Conservation (phyloP, 2,329 filamentous ascomycete genomes). For the Xylaria polymorpha region DNA sequence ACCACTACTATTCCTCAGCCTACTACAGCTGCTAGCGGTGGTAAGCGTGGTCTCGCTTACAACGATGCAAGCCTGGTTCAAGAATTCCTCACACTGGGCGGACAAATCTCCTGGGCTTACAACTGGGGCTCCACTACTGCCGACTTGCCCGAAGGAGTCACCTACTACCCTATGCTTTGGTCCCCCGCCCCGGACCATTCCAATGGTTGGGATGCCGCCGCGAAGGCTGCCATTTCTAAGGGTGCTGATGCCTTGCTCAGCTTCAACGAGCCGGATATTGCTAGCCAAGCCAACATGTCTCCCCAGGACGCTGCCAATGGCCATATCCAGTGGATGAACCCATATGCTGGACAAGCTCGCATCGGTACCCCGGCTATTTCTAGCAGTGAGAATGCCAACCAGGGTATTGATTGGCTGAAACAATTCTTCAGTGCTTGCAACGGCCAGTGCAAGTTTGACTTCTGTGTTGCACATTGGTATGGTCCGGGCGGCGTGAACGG, state of each 20-base stretch:
- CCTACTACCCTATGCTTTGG: constrained; percentile 78
- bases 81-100: constrained; percentile 40
- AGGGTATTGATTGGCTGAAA: constrained; percentile 69
- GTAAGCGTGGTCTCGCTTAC: constrained; percentile 52
- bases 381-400: constrained; percentile 62
- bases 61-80: constrained; percentile 49
- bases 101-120: constrained; percentile 50
- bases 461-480: constrained; percentile 75
- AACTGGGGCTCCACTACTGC: constrained; percentile 48
- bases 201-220: constrained; percentile 62
- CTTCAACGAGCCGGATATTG: constrained; percentile 79
- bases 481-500: constrained; percentile 56
- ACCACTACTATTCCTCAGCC: constrained; percentile 31
- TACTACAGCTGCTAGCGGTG: constrained; percentile 22
- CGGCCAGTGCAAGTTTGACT: constrained; percentile 66
- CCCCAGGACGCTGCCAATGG: constrained; percentile 62
- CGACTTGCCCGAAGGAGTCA: constrained; percentile 56
- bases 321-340: constrained; percentile 67
- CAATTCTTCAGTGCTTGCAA: constrained; percentile 64
- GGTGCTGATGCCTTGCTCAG: constrained; percentile 70
- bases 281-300: constrained; percentile 68
- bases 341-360: constrained; percentile 62
- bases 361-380: constrained; percentile 71
- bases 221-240: constrained; percentile 61
- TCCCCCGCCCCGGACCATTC: constrained; percentile 59